Conservation (phyloP, 805 yeast species). For the Candida ovalis region DNA sequence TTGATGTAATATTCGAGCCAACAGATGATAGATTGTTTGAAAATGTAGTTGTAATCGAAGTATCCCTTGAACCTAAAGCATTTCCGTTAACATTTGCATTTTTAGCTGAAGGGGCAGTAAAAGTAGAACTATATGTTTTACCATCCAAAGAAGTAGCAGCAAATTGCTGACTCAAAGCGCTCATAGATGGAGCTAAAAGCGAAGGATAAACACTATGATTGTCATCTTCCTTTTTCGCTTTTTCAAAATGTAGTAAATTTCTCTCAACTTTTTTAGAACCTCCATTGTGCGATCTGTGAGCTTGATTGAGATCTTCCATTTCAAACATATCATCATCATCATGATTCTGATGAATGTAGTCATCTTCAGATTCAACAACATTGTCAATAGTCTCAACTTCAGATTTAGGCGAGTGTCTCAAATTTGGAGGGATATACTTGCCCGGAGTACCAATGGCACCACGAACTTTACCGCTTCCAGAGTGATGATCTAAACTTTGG, state of each 20-base stretch:
- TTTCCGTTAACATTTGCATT: slow-evolving; percentile 1
- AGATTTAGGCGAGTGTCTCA: slow-evolving; percentile 43
- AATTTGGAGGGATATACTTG: slow-evolving; percentile 70
- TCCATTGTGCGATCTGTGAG: slow-evolving; percentile 10
- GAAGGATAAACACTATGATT: slow-evolving; percentile 22
- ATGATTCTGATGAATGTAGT: slow-evolving; percentile 23
- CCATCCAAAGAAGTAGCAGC: slow-evolving; percentile 11
- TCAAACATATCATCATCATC: slow-evolving; percentile 37
- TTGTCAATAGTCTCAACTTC: slow-evolving; percentile 16
- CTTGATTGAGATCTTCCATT: slow-evolving; percentile 32
- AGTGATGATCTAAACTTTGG: slow-evolving; percentile 12
- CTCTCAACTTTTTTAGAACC: slow-evolving; percentile 2
- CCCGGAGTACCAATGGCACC: slow-evolving; percentile 38
- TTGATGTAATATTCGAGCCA: slow-evolving; percentile 22
- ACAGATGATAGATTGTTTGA: slow-evolving; percentile 24
- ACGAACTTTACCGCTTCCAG: slow-evolving; percentile 15
- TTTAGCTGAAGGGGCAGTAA: neutral
- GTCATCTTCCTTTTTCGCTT: slow-evolving; percentile 11
- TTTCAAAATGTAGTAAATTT: slow-evolving; percentile 2
- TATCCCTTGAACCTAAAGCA: slow-evolving; percentile 21
- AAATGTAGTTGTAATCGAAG: slow-evolving; percentile 24
- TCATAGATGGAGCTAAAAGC: slow-evolving; percentile 12
- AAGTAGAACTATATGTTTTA: neutral
- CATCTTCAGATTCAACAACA: slow-evolving; percentile 29
- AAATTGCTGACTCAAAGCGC: slow-evolving; percentile 15